These are phyloP conservation scores for Trichophyton verrucosum DNA, from an alignment of 2,329 filamentous ascomycete genomes.

Conservation along the genomic window DNA sequence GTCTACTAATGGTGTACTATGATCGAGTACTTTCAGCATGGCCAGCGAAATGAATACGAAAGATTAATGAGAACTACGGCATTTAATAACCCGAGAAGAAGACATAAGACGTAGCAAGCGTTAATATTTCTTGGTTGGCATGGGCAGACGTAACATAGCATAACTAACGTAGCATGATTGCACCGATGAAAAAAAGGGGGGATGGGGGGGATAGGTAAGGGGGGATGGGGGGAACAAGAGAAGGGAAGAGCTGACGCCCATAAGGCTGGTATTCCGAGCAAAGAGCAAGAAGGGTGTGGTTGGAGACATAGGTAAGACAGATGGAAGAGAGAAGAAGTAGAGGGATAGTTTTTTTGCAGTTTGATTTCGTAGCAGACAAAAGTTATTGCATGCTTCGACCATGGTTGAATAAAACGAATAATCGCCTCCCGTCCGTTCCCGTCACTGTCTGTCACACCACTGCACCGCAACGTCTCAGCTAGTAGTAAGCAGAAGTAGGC, in stretches of 20 bases:
- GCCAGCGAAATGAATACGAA: not conserved
- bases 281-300: not conserved
- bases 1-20: not conserved
- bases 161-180: not conserved
- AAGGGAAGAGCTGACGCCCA: not conserved
- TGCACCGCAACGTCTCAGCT: not conserved
- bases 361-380: no score
- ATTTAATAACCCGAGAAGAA: not conserved
- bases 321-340: no score
- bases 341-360: no score
- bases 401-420: not conserved
- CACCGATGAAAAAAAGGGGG: not conserved
- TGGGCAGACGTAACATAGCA: not conserved
- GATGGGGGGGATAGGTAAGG: not conserved
- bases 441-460: not conserved
- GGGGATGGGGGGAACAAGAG: no score
- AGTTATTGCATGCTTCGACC: no score
- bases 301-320: not conserved
- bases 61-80: not conserved
- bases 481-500: not conserved
- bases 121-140: not conserved
- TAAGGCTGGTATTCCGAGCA: not conserved
- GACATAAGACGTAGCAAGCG: not conserved
- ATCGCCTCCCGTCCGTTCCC: not conserved
- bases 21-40: not conserved